phyloP scores from a whole-genome alignment of 805 yeast species.

The Grigorovia yakushimaensis region DNA sequence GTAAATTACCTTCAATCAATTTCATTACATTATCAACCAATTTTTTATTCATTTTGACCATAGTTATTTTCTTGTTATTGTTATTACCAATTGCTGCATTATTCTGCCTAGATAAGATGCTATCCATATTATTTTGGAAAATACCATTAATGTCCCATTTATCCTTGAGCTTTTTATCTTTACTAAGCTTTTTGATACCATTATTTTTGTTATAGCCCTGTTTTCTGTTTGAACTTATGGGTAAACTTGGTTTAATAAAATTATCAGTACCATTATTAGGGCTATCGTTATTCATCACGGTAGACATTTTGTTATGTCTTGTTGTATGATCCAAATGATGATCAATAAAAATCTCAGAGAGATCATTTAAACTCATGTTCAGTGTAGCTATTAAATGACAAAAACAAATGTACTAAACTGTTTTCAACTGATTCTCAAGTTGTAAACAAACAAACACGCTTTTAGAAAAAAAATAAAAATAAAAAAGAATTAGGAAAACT shows the following conservation, averaged over 20 bases:
- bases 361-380: not conserved
- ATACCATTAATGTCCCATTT: not conserved
- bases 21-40: constrained; percentile 8
- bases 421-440: too few species aligned
- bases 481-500: too few species aligned
- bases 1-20: constrained; percentile 19
- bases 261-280: not conserved
- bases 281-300: not conserved
- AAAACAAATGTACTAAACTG: not conserved
- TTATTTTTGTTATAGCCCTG: too few species aligned
- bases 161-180: not conserved
- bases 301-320: not conserved
- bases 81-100: not conserved
- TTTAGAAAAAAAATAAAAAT: too few species aligned
- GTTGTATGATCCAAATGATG: not conserved
- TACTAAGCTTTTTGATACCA: not conserved
- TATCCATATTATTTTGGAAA: not conserved
- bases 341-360: not conserved
- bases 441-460: too few species aligned
- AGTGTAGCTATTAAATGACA: not conserved
- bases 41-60: not conserved
- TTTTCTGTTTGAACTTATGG: not conserved
- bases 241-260: not conserved
- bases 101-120: not conserved
- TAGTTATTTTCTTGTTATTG: not conserved